Evolutionary conservation across 2,329 filamentous ascomycete species (phyloP).

Genomic region (Aureobasidium namibiae): DNA sequence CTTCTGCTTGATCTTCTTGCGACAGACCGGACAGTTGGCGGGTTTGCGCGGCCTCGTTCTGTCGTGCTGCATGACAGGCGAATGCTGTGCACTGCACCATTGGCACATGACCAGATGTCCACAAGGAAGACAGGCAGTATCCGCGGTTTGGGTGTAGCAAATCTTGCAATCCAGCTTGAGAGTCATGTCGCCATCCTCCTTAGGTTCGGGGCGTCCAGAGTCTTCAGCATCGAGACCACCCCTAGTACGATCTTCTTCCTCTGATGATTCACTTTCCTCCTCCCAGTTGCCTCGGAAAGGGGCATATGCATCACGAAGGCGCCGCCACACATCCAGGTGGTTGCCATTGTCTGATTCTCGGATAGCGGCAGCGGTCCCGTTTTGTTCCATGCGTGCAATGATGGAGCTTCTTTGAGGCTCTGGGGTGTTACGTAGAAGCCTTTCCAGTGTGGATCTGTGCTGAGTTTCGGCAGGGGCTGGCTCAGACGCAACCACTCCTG

Average conservation of each 20-base stretch:
- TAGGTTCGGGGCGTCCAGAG: conserved; percentile 38
- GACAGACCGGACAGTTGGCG: conserved; percentile 39
- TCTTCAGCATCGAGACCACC: conserved; percentile 38
- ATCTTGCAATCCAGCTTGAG: conserved; percentile 45
- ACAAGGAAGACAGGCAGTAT: conserved; percentile 45
- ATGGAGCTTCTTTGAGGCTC: conserved; percentile 13
- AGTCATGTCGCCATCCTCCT: conserved; percentile 41
- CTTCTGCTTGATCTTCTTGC: conserved; percentile 38
- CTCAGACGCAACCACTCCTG: neutral
- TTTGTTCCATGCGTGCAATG: conserved; percentile 11
- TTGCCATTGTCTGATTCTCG: neutral
- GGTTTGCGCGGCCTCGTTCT: conserved; percentile 30
- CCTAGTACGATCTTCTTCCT: conserved; percentile 16
- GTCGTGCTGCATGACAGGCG: conserved; percentile 36
- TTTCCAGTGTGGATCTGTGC: neutral
- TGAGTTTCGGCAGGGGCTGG: neutral
- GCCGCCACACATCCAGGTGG: conserved; percentile 7
- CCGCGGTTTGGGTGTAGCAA: conserved; percentile 45
- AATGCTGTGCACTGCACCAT: conserved; percentile 46
- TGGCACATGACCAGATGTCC: conserved; percentile 48
- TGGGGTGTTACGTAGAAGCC: conserved; percentile 11
- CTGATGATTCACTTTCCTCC: conserved; percentile 17
- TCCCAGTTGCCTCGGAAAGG: conserved; percentile 1
- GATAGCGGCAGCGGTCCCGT: conserved; percentile 10
- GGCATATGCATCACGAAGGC: conserved; percentile 9